A percentile compares a stretch with the other conserved stretches of the same genome.
Evolutionary conservation across 345 rosid genomes (phyloP).

Genomic region (Lepidium didymum): DNA sequence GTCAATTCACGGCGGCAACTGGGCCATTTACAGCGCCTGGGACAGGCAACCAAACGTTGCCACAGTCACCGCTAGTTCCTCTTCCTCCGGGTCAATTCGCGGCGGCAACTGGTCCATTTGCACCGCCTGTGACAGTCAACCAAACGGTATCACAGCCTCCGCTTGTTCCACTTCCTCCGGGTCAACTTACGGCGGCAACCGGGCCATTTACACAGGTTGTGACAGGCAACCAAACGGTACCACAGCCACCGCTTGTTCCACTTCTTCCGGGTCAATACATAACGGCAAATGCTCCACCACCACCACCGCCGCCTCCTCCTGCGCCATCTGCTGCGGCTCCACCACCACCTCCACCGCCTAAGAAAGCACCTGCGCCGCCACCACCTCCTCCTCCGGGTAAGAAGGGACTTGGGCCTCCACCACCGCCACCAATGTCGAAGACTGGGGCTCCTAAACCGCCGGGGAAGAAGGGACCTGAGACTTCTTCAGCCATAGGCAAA

Average conservation of each 20-base stretch:
- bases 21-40: neutral
- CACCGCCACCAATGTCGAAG: conserved; percentile 30
- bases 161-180: too few species aligned
- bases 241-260: conserved; percentile 5
- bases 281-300: neutral
- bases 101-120: neutral
- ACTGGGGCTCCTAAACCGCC: conserved; percentile 34
- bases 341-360: conserved; percentile 29
- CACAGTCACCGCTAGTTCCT: too few species aligned
- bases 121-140: too few species aligned
- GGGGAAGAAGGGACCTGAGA: conserved; percentile 21
- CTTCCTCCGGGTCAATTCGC: too few species aligned
- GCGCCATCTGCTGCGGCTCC: conserved; percentile 18
- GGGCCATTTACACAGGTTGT: neutral
- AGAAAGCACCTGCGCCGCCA: conserved; percentile 30
- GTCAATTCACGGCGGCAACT: conserved; percentile 6
- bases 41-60: too few species aligned
- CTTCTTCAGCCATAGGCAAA: conserved; percentile 22
- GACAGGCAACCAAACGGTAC: neutral
- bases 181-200: neutral
- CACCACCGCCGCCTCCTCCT: conserved; percentile 1
- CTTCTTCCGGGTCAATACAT: conserved; percentile 25
- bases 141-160: too few species aligned
- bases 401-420: conserved; percentile 31
- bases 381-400: conserved; percentile 35